Evolutionary conservation across 306 rosid species (phyloP).

Genomic region (Erythrophleum fordii): DNA sequence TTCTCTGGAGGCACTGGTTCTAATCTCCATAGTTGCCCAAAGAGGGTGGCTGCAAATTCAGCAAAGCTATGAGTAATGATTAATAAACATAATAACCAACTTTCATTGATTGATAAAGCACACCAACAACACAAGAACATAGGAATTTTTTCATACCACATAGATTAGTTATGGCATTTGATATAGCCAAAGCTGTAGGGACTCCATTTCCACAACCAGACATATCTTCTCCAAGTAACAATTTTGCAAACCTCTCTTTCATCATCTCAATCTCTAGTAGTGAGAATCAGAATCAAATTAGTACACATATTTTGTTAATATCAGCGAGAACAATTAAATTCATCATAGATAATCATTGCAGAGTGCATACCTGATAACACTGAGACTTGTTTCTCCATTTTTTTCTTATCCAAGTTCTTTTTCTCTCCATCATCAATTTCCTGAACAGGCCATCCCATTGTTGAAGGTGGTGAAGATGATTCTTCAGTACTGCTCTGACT

Average conservation of each 20-base stretch:
- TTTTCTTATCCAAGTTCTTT: slow-evolving; percentile 52
- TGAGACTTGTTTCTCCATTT: slow-evolving; percentile 50
- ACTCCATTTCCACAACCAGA: slow-evolving; percentile 98
- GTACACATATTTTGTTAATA: background rate
- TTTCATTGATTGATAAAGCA: background rate
- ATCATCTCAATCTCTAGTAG: slow-evolving; percentile 77
- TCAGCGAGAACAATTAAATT: background rate
- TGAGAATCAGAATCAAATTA: slow-evolving; percentile 47
- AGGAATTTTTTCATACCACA: slow-evolving; percentile 58
- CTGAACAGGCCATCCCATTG: slow-evolving; percentile 73
- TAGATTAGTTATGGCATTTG: slow-evolving; percentile 92
- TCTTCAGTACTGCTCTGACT: slow-evolving; percentile 84
- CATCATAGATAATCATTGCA: background rate
- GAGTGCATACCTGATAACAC: slow-evolving; percentile 63
- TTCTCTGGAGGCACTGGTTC: slow-evolving; percentile 72
- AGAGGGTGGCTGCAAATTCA: slow-evolving; percentile 68
- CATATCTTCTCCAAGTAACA: slow-evolving; percentile 98
- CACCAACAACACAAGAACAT: slow-evolving; percentile 5
- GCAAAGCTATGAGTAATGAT: background rate
- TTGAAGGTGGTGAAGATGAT: slow-evolving; percentile 66
- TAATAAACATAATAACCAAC: background rate
- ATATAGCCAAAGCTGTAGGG: slow-evolving; percentile 84
- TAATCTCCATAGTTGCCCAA: slow-evolving; percentile 93
- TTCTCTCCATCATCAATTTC: slow-evolving; percentile 48
- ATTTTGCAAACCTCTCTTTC: slow-evolving; percentile 92